Conservation (phyloP, 768 basidiomycete genomes). For the Tylopilus vinaceipallidus region DNA sequence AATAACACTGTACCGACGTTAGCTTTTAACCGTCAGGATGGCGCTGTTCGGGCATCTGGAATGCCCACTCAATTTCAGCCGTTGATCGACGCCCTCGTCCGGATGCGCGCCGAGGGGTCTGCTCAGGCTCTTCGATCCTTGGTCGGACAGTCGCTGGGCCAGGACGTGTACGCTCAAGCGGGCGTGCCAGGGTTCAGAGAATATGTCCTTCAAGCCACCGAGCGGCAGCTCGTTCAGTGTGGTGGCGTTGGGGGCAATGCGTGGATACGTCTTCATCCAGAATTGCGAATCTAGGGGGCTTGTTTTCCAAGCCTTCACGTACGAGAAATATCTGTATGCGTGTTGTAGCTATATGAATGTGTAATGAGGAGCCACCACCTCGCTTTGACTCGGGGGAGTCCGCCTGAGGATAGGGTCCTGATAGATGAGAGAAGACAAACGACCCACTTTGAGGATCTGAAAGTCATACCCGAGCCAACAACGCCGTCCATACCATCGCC, state of each 20-base stretch:
- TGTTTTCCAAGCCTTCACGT: slow-evolving; percentile 2
- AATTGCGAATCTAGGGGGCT: slow-evolving; percentile 14
- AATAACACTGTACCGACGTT: background rate
- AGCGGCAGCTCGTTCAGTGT: slow-evolving; percentile 38
- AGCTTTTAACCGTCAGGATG: background rate
- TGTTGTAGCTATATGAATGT: slow-evolving; percentile 19
- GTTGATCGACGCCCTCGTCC: slow-evolving; percentile 35
- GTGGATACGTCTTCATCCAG: slow-evolving; percentile 36
- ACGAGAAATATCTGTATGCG: slow-evolving; percentile 7
- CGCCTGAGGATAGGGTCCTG: background rate
- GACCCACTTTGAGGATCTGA: slow-evolving; percentile 4
- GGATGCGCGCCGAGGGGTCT: slow-evolving; percentile 32
- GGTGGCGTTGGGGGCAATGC: slow-evolving; percentile 38
- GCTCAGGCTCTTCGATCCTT: slow-evolving; percentile 37
- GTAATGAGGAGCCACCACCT: slow-evolving; percentile 4
- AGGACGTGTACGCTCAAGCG: slow-evolving; percentile 36
- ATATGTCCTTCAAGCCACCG: slow-evolving; percentile 39
- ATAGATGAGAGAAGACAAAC: background rate
- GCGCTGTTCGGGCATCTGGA: background rate
- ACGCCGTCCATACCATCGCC: background rate
- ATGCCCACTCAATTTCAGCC: slow-evolving; percentile 23
- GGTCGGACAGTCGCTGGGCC: slow-evolving; percentile 35
- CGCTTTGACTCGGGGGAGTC: background rate
- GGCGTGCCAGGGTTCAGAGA: slow-evolving; percentile 41
- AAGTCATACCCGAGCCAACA: slow-evolving; percentile 1